Conservation (phyloP, 805 yeast genomes). For the Kazachstania psychrophila region DNA sequence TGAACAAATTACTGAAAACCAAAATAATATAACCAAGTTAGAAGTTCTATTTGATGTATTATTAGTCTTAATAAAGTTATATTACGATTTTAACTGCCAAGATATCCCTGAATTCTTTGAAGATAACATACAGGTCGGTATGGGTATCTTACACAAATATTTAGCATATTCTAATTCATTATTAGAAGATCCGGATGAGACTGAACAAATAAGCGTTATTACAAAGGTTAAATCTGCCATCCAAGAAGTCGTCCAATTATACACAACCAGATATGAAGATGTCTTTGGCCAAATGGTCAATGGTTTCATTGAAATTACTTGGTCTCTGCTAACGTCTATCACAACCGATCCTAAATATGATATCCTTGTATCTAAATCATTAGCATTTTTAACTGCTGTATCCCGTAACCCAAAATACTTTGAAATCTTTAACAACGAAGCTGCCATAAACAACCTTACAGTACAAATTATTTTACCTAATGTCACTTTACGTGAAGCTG, state of each 20-base stretch:
- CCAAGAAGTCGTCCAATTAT: constrained; percentile 75
- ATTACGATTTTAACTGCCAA: constrained; percentile 91
- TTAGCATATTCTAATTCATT: constrained; percentile 49
- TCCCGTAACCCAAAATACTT: constrained; percentile 60
- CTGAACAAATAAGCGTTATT: constrained; percentile 58
- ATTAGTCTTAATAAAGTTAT: constrained; percentile 65
- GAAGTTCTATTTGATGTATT: constrained; percentile 58
- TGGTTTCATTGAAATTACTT: constrained; percentile 69
- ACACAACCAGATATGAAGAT: constrained; percentile 86
- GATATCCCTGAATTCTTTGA: constrained; percentile 98
- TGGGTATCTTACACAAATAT: constrained; percentile 77
- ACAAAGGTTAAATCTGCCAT: constrained; percentile 72
- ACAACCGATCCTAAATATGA: constrained; percentile 74
- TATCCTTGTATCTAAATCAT: constrained; percentile 67
- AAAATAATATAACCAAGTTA: constrained; percentile 42
- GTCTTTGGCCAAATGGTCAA: constrained; percentile 73
- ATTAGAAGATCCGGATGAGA: constrained; percentile 45
- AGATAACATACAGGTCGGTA: constrained; percentile 69
- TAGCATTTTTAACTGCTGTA: constrained; percentile 75
- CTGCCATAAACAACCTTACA: constrained; percentile 62
- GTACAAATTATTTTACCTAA: constrained; percentile 85
- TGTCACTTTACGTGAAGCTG: constrained; percentile 73
- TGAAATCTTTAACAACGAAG: constrained; percentile 52
- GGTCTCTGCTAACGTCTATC: constrained; percentile 61
- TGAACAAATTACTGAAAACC: constrained; percentile 42